Evolutionary conservation across 192 early-diverging fungal species (phyloP).

Genomic region (Backusella morwellensis): DNA sequence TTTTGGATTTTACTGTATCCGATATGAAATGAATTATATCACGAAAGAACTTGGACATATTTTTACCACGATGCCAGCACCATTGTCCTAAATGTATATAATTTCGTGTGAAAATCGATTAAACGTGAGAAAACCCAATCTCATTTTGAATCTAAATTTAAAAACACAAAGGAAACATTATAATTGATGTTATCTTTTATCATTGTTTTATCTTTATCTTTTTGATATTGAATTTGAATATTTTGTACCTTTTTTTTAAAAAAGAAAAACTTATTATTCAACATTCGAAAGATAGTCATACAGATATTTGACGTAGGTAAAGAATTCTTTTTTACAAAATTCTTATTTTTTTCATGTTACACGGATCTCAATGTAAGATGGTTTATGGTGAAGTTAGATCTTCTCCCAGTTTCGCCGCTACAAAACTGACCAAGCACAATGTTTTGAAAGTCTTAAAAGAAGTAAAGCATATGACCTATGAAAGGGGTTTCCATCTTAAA

Average conservation of each 20-base stretch:
- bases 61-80: not conserved
- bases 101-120: conserved; percentile 4
- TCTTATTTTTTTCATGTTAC: not conserved
- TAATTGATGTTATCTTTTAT: not conserved
- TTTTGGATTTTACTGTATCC: not conserved
- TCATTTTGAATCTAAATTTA: conserved; percentile 5
- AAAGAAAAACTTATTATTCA: not conserved
- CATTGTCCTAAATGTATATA: not conserved
- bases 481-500: not conserved
- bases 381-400: not conserved
- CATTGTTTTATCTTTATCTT: not conserved
- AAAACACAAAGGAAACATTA: not conserved
- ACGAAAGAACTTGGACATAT: not conserved
- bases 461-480: conserved; percentile 4
- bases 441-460: not conserved
- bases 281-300: not conserved
- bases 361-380: not conserved
- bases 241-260: not conserved
- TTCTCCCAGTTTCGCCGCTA: not conserved
- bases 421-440: conserved; percentile 1
- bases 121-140: conserved; percentile 1
- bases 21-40: not conserved
- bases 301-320: not conserved
- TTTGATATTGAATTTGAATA: not conserved
- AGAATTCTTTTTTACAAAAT: not conserved